Evolutionary conservation across 2,329 filamentous ascomycete genomes (phyloP), one percentile per base, ranked within the genome.

Genomic region (Metarhizium anisopliae): DNA sequence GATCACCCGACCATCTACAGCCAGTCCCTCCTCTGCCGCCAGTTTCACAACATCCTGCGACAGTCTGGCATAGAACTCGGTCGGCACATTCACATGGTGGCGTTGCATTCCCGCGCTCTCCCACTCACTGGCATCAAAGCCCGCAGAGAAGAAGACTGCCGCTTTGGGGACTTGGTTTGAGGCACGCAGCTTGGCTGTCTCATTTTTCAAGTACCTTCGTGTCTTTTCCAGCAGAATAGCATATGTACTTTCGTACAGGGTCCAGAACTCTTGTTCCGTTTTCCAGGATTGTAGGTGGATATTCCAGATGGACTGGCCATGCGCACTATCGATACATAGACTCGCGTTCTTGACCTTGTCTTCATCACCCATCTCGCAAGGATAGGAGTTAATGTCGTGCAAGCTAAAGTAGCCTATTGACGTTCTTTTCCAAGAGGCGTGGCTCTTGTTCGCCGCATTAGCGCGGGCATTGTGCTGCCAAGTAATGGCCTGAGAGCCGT

Each of bases 371-470:
- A 81, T 83, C 69, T 99, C 94, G 68, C 94, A 99, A 0, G 95
- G 94, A 66, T 95, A 99, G 0, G 93, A 97, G 71, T 99, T 97
- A 74, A 99, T 96, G 66, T 99, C 94, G 69, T 99, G 94, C 47
- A 99, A 70, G 68, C 92, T 96, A 70, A 96, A 97, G 68, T 99
- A 99, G 10, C 92, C 94, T 63, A 97, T 94, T 0, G 87, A 86
- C 0, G 87, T 85, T 74, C 89, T 94, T 73, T 93, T 93, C 79
- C 87, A 87, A 35, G 79, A 76, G 1, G 86, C 79, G 1, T 86
- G 83, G 65, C 89, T 93, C 69, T 88, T 91, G 6, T 83, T 70
- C 45, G 85, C 75, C 16, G 73, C 76, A 4, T 58, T 60, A 45
- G 87, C 83, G 58, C 87, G 85, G 51, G 82, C 78, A 67, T 97